phyloP scores from a whole-genome alignment of 257 asterid species.

The Euphrasia confusa region DNA sequence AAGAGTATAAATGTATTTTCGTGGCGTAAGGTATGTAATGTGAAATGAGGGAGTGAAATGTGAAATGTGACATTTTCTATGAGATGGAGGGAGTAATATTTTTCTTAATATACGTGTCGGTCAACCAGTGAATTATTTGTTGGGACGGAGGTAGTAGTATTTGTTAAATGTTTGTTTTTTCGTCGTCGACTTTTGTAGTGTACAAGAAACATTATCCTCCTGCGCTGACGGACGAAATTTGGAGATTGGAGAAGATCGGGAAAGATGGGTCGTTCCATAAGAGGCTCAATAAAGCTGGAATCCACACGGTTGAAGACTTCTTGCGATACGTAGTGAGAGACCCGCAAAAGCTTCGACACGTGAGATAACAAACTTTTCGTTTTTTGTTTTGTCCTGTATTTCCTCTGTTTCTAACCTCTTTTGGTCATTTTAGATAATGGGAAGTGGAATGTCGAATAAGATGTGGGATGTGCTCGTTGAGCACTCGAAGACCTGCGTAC shows the following conservation, averaged over 20 bases:
- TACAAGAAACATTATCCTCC: slow-evolving; percentile 84
- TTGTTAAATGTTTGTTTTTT: slow-evolving; percentile 16
- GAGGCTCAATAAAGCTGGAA: slow-evolving; percentile 63
- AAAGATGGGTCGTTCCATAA: slow-evolving; percentile 57
- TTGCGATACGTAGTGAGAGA: slow-evolving; percentile 67
- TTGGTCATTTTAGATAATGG: slow-evolving; percentile 60
- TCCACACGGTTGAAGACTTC: slow-evolving; percentile 75
- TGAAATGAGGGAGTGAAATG: too few relatives aligned
- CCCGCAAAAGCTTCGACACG: slow-evolving; percentile 73
- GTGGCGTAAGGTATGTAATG: too few relatives aligned
- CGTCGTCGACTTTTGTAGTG: slow-evolving; percentile 40
- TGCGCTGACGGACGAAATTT: slow-evolving; percentile 50
- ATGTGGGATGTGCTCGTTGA: slow-evolving; percentile 95
- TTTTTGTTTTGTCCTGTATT: not conserved
- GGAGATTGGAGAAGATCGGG: slow-evolving; percentile 78
- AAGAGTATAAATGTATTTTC: too few relatives aligned
- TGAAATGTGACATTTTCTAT: too few relatives aligned
- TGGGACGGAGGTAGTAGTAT: not conserved
- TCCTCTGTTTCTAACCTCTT: not conserved
- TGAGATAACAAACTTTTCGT: slow-evolving; percentile 32
- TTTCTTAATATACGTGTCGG: too few relatives aligned
- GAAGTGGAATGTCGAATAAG: slow-evolving; percentile 96
- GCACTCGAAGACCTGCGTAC: slow-evolving; percentile 89
- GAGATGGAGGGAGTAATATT: too few relatives aligned
- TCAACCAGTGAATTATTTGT: too few relatives aligned